Conservation (phyloP, 345 rosid species). For the Gossypioides kirkii region DNA sequence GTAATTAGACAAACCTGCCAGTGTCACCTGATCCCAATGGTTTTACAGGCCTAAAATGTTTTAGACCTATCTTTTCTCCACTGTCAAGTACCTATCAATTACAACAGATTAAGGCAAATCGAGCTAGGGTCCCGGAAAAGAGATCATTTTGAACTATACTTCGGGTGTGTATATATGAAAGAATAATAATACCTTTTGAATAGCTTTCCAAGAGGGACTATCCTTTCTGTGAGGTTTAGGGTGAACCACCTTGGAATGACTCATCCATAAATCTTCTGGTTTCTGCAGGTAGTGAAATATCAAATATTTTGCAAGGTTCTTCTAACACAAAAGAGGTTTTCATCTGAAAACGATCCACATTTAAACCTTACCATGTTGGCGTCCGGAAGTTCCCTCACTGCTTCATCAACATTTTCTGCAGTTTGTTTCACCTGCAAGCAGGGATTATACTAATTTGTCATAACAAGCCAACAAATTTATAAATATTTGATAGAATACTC, state of each 20-base stretch:
- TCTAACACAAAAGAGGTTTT: slow-evolving; percentile 10
- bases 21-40: slow-evolving; percentile 98
- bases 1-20: slow-evolving; percentile 59
- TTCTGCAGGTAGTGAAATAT: slow-evolving; percentile 40
- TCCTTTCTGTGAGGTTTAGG: slow-evolving; percentile 91
- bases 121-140: neutral
- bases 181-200: slow-evolving; percentile 56
- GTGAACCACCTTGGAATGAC: slow-evolving; percentile 71
- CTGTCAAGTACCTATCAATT: slow-evolving; percentile 45
- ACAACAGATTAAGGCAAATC: neutral
- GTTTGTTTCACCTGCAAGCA: slow-evolving; percentile 67
- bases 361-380: slow-evolving; percentile 65
- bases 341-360: neutral
- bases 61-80: slow-evolving; percentile 69
- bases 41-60: slow-evolving; percentile 82
- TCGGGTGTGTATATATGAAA: neutral
- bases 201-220: slow-evolving; percentile 65
- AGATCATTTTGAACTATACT: neutral
- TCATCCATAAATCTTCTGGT: slow-evolving; percentile 94
- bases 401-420: slow-evolving; percentile 84
- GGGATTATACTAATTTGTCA: slow-evolving; percentile 5
- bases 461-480: neutral
- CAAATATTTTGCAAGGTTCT: slow-evolving; percentile 8
- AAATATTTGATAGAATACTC: neutral
- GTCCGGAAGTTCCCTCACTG: slow-evolving; percentile 94